Base-by-base conservation (phyloP, 2,329 filamentous ascomycete species). In the Coniella lustricola region DNA sequence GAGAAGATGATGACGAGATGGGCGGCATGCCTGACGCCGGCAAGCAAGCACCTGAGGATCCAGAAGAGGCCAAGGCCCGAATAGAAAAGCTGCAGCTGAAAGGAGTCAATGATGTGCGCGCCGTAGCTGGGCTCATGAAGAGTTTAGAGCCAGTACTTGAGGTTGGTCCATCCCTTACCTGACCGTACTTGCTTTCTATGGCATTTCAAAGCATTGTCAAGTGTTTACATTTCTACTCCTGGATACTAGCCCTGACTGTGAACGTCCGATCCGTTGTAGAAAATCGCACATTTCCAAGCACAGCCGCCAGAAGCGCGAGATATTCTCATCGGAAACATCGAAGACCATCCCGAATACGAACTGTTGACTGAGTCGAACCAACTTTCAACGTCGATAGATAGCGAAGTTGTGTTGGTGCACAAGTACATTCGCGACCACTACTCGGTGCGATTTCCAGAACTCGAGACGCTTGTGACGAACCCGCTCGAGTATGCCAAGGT, bases 381-480 rank as follows among this genome's bases (percentile, higher is more conserved):
- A 20, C 76, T 95, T 7, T 95, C 93, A 1, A 94, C 91, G 5
- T 85, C 87, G 54, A 96, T 97, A 57, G 90, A 95, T 57, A 88
- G 87, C 62, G 91, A 97, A 66, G 87, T 97, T 39, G 86, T 87
- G 31, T 78, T 93, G 7, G 87, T 97, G 18, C 93, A 98, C 74
- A 98, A 98, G 69, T 94, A 89, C 66, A 89, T 96, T 51, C 82
- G 91, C 60, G 93, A 98, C 61, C 89, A 96, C 67, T 98, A 98
- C 70, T 95, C 90, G 9, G 77, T 86, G 16, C 82, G 91, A 52
- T 98, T 97, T 60, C 91, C 93, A 0, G 91, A 96, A 67, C 79
- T 98, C 35, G 93, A 98, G 66, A 78, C 78, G 17, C 79, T 98
- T 31, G 85, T 98, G 52, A 89, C 87, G 49, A 95, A 91, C 59